Percentiles rank a stretch among this genome's conserved stretches.
These are phyloP conservation scores for Mucor plumbeus DNA, from an alignment of 371 early-diverging fungal species.

Conservation along the genomic window DNA sequence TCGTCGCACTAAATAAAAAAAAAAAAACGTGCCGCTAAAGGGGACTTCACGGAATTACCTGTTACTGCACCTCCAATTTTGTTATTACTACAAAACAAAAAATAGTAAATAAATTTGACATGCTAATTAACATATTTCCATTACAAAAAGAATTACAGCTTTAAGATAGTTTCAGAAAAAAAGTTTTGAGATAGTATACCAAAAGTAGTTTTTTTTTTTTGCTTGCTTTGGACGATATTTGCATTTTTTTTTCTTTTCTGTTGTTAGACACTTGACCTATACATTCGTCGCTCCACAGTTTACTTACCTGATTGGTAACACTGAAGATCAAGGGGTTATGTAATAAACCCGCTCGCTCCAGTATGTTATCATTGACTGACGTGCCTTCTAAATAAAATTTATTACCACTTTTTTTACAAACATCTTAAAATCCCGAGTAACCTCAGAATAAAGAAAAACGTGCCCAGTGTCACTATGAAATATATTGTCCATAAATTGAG, in stretches of 20 bases:
- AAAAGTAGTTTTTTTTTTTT: too few species aligned
- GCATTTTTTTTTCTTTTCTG: too few species aligned
- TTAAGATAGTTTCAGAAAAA: too few species aligned
- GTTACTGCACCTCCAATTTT: conserved; percentile 3
- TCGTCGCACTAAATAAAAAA: not conserved
- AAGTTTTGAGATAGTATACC: too few species aligned
- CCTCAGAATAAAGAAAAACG: not conserved
- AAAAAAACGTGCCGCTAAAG: not conserved
- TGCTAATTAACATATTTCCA: not conserved
- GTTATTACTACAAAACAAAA: not conserved
- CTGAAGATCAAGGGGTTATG: conserved; percentile 7
- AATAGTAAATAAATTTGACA: not conserved
- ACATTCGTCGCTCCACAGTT: not conserved
- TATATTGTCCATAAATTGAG: not conserved
- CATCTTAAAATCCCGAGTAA: not conserved
- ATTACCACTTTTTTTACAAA: not conserved
- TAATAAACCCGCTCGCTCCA: conserved; percentile 2
- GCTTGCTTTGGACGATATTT: too few species aligned
- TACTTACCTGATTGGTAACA: conserved; percentile 4
- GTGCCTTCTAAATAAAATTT: not conserved
- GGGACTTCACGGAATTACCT: not conserved
- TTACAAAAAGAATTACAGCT: too few species aligned
- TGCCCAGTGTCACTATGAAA: conserved; percentile 1
- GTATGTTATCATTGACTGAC: not conserved
- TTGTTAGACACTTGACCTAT: not conserved